Evolutionary conservation across 2,329 filamentous ascomycete species (phyloP).

Genomic region (Diaporthe nobilis): DNA sequence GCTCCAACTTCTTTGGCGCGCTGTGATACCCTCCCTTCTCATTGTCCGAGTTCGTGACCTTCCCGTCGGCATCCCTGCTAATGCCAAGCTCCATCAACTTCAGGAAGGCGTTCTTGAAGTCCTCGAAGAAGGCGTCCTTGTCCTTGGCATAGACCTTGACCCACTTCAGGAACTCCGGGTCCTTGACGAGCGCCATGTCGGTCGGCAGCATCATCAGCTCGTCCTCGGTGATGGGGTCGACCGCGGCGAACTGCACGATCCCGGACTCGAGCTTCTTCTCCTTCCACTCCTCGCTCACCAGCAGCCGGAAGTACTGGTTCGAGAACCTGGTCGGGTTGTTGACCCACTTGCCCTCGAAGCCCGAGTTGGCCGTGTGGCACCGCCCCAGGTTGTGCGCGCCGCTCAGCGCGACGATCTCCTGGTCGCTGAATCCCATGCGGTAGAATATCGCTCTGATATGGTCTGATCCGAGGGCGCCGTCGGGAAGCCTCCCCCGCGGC

Average conservation of each 20-base stretch:
- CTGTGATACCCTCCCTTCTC: slow-evolving; percentile 57
- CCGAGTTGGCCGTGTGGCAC: slow-evolving; percentile 67
- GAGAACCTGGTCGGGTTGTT: slow-evolving; percentile 55
- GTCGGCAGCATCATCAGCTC: slow-evolving; percentile 78
- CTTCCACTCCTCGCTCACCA: slow-evolving; percentile 53
- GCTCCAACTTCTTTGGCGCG: slow-evolving; percentile 51
- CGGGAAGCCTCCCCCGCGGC: slow-evolving; percentile 75
- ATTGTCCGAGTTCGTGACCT: slow-evolving; percentile 70
- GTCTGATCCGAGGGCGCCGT: slow-evolving; percentile 81
- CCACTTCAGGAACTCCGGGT: slow-evolving; percentile 67
- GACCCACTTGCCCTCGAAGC: slow-evolving; percentile 55
- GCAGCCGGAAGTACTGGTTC: slow-evolving; percentile 54
- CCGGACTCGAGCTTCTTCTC: slow-evolving; percentile 67
- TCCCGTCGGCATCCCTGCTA: slow-evolving; percentile 65
- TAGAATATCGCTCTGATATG: slow-evolving; percentile 94
- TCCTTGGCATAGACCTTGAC: slow-evolving; percentile 72
- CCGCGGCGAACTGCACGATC: slow-evolving; percentile 70
- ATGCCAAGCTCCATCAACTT: slow-evolving; percentile 75
- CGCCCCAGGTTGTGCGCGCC: slow-evolving; percentile 91
- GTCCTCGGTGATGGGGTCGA: slow-evolving; percentile 68
- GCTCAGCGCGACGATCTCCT: slow-evolving; percentile 91
- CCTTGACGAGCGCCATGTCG: slow-evolving; percentile 70
- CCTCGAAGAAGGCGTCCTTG: slow-evolving; percentile 72
- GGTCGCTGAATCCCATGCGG: slow-evolving; percentile 98
- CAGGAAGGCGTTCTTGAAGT: slow-evolving; percentile 71